Evolutionary conservation across 495 filamentous ascomycete genomes (phyloP).

Genomic region (Penicillium mononematosum): DNA sequence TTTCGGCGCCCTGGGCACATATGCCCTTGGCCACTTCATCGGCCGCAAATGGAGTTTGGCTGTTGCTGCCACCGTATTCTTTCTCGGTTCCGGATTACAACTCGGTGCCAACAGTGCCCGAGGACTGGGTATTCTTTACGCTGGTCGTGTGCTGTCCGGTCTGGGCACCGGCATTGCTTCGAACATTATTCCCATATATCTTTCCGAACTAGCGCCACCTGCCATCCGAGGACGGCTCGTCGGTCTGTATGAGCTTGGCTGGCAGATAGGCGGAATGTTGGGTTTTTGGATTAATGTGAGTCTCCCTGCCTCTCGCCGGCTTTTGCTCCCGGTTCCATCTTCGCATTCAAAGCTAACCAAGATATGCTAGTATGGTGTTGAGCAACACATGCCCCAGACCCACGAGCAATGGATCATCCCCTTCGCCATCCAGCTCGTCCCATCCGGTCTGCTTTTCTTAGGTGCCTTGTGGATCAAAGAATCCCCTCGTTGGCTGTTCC

Average conservation of each 20-base stretch:
- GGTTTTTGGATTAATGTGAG: slow-evolving; percentile 69
- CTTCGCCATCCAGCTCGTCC: slow-evolving; percentile 55
- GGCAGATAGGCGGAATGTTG: slow-evolving; percentile 71
- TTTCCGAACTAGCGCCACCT: slow-evolving; percentile 74
- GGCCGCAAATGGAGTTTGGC: slow-evolving; percentile 58
- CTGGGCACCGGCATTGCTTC: slow-evolving; percentile 75
- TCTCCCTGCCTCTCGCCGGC: slow-evolving; percentile 8
- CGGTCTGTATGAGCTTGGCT: slow-evolving; percentile 70
- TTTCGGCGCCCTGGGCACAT: slow-evolving; percentile 64
- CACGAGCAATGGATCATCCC: slow-evolving; percentile 57
- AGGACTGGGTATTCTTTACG: slow-evolving; percentile 63
- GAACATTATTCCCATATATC: slow-evolving; percentile 74
- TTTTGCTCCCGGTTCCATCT: background rate
- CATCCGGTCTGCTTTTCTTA: slow-evolving; percentile 47
- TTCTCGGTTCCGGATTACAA: slow-evolving; percentile 63
- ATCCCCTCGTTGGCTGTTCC: slow-evolving; percentile 58
- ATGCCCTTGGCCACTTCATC: slow-evolving; percentile 53
- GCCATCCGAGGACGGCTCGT: slow-evolving; percentile 78
- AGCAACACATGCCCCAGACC: slow-evolving; percentile 28
- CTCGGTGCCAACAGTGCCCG: slow-evolving; percentile 55
- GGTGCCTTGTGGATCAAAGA: slow-evolving; percentile 51
- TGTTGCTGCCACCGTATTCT: slow-evolving; percentile 55
- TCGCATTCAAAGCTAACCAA: slow-evolving; percentile 17
- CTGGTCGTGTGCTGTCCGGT: slow-evolving; percentile 69
- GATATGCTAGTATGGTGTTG: slow-evolving; percentile 36